Evolutionary conservation across 2,329 filamentous ascomycete genomes (phyloP), one percentile per base, ranked within the genome.

Genomic region (Tolypocladium amazonense): DNA sequence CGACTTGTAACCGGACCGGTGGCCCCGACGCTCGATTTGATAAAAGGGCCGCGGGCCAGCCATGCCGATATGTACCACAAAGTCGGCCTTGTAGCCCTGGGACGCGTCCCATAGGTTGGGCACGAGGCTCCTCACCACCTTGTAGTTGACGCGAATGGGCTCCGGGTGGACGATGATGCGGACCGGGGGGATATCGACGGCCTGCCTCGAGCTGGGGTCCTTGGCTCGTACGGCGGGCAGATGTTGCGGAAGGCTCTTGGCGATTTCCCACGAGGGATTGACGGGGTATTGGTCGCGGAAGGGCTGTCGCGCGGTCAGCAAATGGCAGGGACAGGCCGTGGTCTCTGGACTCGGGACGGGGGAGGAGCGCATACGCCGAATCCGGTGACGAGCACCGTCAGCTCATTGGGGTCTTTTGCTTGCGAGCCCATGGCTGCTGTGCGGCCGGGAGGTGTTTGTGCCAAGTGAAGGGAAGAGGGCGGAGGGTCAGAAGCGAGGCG

Each of bases 181-280:
- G 59, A 90, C 83, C 12, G 78, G 76, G 14, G 71, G 71, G 62
- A 77, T 66, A 58, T 71, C 66, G 59, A 56, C 61, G 27, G 66
- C 69, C 65, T 64, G 56, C 54, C 69, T 65, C 37, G 68, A 67
- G 57, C 67, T 63, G 59, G 68, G 65, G 63, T 75, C 72, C 67
- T 79, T 81, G 63, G 71, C 71, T 57, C 76, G 73, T 18, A 78
- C 71, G 1, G 79, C 74, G 2, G 85, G 82, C 6, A 92, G 81
- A 65, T 82, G 81, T 2, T 81, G 72, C 4, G 90, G 87, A n/a
- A 95, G 82, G 25, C 76, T 78, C 33, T 78, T 80, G 56, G 88
- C 85, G 69, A 96, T 92, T 69, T 92, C 83, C 81, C 85, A 92
- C 3, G 90, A 91, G 11, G 91, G 90, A 70, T 96, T 96, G 61